Conservation (phyloP, 371 early-diverging fungal genomes). For the Nematocida sp. region DNA sequence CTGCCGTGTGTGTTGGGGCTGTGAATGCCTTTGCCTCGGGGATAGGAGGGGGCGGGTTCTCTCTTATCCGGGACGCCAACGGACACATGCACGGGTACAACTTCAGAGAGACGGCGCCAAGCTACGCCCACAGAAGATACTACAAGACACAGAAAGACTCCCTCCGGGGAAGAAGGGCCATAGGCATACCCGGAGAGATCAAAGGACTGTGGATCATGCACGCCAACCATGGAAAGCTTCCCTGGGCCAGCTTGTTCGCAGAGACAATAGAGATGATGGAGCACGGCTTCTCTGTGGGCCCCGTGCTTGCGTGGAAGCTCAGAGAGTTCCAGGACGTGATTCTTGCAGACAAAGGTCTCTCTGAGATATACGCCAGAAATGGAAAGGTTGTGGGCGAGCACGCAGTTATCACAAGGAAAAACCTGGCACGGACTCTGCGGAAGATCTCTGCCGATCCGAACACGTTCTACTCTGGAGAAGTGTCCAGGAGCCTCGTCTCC, state of each 20-base stretch:
- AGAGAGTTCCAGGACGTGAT: constrained; percentile 58
- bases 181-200: constrained; percentile 83
- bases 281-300: constrained; percentile 67
- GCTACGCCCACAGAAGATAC: constrained; percentile 70
- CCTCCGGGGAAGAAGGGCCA: constrained; percentile 71
- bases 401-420: constrained; percentile 70
- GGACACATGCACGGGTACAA: constrained; percentile 65
- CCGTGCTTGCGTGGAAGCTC: constrained; percentile 66
- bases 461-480: constrained; percentile 76
- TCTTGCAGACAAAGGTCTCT: constrained; percentile 66
- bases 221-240: constrained; percentile 67
- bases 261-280: constrained; percentile 73
- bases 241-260: constrained; percentile 75
- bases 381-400: constrained; percentile 69
- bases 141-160: constrained; percentile 69
- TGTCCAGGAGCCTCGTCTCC: constrained; percentile 71
- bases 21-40: constrained; percentile 87
- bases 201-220: constrained; percentile 77
- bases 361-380: constrained; percentile 71
- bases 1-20: constrained; percentile 81
- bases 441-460: constrained; percentile 73
- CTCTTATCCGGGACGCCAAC: constrained; percentile 67
- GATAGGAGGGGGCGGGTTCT: constrained; percentile 91
- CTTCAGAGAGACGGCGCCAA: constrained; percentile 81
- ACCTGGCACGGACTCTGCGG: constrained; percentile 73